A percentile compares a stretch with the other conserved stretches of the same genome.
Evolutionary conservation across 169 alveolate species (phyloP).

Genomic region (Plasmodium berghei): DNA sequence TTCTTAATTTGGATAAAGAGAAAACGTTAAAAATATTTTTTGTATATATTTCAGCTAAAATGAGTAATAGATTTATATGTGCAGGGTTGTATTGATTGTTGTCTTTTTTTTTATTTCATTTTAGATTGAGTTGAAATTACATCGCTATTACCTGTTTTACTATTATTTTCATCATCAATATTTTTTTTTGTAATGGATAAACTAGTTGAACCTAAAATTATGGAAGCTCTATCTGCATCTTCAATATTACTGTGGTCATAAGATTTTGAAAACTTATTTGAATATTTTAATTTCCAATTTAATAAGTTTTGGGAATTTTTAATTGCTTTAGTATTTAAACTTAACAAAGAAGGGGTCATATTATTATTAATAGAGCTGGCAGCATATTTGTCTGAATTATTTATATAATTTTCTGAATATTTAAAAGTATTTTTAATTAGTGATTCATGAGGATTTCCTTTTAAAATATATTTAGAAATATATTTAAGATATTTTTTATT

Average conservation of each 20-base stretch:
- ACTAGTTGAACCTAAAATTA: slow-evolving; percentile 1
- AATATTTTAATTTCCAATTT: slow-evolving; percentile 68
- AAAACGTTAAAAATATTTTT: too few relatives aligned
- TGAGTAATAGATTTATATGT: too few relatives aligned
- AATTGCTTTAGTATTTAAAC: slow-evolving; percentile 30
- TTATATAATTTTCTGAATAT: slow-evolving; percentile 28
- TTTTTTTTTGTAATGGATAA: slow-evolving; percentile 7
- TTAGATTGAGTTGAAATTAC: slow-evolving; percentile 8
- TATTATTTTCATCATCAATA: not conserved
- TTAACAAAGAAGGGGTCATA: slow-evolving; percentile 33
- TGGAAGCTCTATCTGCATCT: slow-evolving; percentile 14
- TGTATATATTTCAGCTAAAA: too few relatives aligned
- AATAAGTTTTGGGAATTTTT: slow-evolving; percentile 42
- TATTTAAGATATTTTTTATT: slow-evolving; percentile 65
- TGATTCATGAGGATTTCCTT: slow-evolving; percentile 74
- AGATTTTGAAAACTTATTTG: slow-evolving; percentile 11
- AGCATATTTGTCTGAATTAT: slow-evolving; percentile 22
- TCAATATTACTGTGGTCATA: slow-evolving; percentile 6
- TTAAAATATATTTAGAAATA: slow-evolving; percentile 33
- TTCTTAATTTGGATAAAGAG: too few relatives aligned
- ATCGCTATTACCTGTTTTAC: slow-evolving; percentile 8
- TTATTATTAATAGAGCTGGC: slow-evolving; percentile 17
- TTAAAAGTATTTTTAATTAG: slow-evolving; percentile 36
- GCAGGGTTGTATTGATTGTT: too few relatives aligned
- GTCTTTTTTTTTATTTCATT: slow-evolving; percentile 8